Evolutionary conservation across 345 rosid genomes (phyloP).

Genomic region (Citrus trifoliata): DNA sequence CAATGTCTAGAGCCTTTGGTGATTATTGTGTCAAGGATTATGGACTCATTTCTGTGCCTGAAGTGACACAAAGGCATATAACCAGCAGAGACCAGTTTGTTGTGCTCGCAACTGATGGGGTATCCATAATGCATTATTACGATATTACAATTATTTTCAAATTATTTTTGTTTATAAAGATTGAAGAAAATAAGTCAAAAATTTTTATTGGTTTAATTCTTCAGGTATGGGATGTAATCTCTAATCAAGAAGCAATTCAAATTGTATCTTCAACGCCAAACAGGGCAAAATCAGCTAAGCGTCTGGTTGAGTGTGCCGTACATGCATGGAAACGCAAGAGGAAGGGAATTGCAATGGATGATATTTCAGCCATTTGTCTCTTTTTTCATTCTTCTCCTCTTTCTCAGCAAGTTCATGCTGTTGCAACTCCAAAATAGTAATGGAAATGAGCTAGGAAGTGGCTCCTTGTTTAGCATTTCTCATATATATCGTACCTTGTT

Average conservation of each 20-base stretch:
- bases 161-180: not conserved
- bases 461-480: not conserved
- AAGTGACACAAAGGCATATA: conserved; percentile 76
- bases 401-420: conserved; percentile 19
- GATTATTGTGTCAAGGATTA: conserved; percentile 81
- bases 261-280: conserved; percentile 59
- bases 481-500: not conserved
- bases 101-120: conserved; percentile 90
- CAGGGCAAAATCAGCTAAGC: conserved; percentile 64
- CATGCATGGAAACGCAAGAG: conserved; percentile 73
- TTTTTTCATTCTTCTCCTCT: conserved; percentile 55
- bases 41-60: conserved; percentile 86
- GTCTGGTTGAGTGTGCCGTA: conserved; percentile 56
- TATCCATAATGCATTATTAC: conserved; percentile 19
- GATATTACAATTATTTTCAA: not conserved
- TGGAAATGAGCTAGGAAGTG: conserved; percentile 8
- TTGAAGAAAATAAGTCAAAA: not conserved
- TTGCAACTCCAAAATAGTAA: conserved; percentile 15
- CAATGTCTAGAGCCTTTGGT: conserved; percentile 97
- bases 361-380: conserved; percentile 88
- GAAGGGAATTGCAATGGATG: conserved; percentile 83
- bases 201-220: not conserved
- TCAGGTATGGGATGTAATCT: conserved; percentile 92
- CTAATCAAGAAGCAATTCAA: conserved; percentile 81
- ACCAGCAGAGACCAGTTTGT: conserved; percentile 70